Percentiles rank a stretch among this genome's conserved stretches.
phyloP scores from a whole-genome alignment of 306 rosid species.

The Prunus padus region DNA sequence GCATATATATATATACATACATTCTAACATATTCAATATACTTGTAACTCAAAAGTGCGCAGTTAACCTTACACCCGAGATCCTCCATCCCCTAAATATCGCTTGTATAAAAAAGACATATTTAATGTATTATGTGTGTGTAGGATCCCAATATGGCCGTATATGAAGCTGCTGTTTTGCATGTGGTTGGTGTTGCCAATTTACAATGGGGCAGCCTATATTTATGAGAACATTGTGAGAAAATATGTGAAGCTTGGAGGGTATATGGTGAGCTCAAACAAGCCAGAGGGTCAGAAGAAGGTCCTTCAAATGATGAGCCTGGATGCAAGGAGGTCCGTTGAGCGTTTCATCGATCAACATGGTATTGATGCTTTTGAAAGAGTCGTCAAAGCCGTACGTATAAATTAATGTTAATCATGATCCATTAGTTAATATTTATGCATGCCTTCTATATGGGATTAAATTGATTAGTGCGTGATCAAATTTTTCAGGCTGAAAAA shows the following conservation, averaged over 20 bases:
- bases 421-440: not conserved
- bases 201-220: conserved; percentile 90
- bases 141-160: conserved; percentile 88
- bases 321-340: conserved; percentile 79
- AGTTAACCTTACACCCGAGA: too few species aligned
- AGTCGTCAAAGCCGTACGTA: conserved; percentile 62
- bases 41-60: too few species aligned
- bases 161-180: conserved; percentile 72
- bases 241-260: conserved; percentile 55
- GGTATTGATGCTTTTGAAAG: conserved; percentile 76
- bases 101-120: too few species aligned
- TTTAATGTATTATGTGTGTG: not conserved
- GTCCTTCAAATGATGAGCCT: conserved; percentile 76
- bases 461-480: not conserved
- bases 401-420: not conserved
- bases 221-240: conserved; percentile 71
- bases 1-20: not conserved
- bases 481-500: conserved; percentile 65
- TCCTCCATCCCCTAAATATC: too few species aligned
- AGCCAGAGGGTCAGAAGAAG: conserved; percentile 58
- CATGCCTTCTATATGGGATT: not conserved
- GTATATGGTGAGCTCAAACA: conserved; percentile 26
- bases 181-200: conserved; percentile 80
- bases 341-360: conserved; percentile 55
- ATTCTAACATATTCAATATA: too few species aligned